Base-by-base conservation (phyloP, 768 basidiomycete species). In the Auricularia sp. region DNA sequence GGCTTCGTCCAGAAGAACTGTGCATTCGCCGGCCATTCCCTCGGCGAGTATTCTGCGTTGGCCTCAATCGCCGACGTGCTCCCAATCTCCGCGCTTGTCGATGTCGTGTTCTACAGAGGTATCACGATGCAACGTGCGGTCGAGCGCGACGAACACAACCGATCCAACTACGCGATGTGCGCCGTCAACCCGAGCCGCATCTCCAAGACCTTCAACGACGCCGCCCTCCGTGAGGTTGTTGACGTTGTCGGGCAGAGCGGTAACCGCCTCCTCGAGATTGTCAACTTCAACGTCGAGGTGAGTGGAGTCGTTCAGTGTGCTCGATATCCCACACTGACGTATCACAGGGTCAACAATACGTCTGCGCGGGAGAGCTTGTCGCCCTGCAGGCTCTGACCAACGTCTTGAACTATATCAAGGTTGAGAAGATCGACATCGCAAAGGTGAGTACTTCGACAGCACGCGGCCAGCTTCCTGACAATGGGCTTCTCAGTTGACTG, bases 41-140 rank as follows among this genome's bases (percentile, higher is more conserved):
- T 99, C 33, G 97, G 97, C 71, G 97, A 99, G 77, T 99, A 98
- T 75, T 98, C 97, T 51, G 96, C 97, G 2, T 83, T 99, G 3
- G 97, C 97, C 1, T 96, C 96, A 8, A 97, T 99, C 70, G 96
- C 96, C 33, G 95, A 96, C 74, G 92, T 98, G 63, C 85, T 98
- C 42, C 91, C 93, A 59, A 93, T 98, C 70, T 93, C 96, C 21
- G 86, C 93, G 2, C 86, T 98, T 61, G 93, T 95, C 71, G 97
- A 99, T 69, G 92, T 99, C 71, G 96, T 99, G 34, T 99, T 99
- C 83, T 99, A 98, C 77, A 93, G 97, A 74, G 97, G 97, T 70
- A 95, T 99, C 73, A 99, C 97, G 42, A 99, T 98, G 97, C 97
- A 98, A 73, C 93, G 97, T 29, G 97, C 97, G 34, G 97, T 99